A percentile compares a stretch with the other conserved stretches of the same genome.
phyloP scores from a whole-genome alignment of 2,329 filamentous ascomycete genomes.

The Stenocarpella maydis region DNA sequence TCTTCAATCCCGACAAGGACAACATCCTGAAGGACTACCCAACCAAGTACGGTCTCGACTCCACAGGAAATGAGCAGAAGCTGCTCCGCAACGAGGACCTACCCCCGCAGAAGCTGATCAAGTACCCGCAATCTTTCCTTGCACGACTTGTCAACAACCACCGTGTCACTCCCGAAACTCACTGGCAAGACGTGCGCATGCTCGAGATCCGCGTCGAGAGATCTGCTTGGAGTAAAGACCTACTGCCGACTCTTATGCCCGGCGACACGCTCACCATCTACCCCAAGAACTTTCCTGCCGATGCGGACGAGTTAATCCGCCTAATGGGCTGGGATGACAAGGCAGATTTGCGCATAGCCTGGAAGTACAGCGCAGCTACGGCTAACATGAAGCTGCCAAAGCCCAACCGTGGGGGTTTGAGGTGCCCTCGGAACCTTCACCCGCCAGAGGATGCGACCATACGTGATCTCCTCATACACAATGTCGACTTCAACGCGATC shows the following conservation, averaged over 20 bases:
- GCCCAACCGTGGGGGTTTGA: background rate
- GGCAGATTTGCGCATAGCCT: conserved; percentile 68
- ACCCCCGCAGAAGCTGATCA: conserved; percentile 51
- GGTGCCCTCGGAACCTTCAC: conserved; percentile 45
- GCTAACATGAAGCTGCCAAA: background rate
- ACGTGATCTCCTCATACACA: conserved; percentile 78
- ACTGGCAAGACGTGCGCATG: conserved; percentile 95
- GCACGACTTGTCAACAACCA: conserved; percentile 71
- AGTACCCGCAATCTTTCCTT: conserved; percentile 63
- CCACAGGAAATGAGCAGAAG: conserved; percentile 27
- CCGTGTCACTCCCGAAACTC: conserved; percentile 75
- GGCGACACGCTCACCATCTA: conserved; percentile 84
- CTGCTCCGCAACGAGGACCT: conserved; percentile 37
- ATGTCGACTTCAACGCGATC: conserved; percentile 89
- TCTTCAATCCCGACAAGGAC: conserved; percentile 43
- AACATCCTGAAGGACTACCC: conserved; percentile 49
- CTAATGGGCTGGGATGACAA: conserved; percentile 80
- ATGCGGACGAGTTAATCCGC: conserved; percentile 80
- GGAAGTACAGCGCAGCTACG: conserved; percentile 13
- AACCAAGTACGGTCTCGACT: conserved; percentile 45
- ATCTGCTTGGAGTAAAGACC: conserved; percentile 34
- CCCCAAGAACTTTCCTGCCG: conserved; percentile 84
- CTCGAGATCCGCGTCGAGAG: conserved; percentile 65
- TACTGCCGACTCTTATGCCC: conserved; percentile 59
- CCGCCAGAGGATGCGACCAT: conserved; percentile 64